Evolutionary conservation across 2,329 filamentous ascomycete genomes (phyloP), one percentile per base, ranked within the genome.

Genomic region (Nigrospora oryzae): DNA sequence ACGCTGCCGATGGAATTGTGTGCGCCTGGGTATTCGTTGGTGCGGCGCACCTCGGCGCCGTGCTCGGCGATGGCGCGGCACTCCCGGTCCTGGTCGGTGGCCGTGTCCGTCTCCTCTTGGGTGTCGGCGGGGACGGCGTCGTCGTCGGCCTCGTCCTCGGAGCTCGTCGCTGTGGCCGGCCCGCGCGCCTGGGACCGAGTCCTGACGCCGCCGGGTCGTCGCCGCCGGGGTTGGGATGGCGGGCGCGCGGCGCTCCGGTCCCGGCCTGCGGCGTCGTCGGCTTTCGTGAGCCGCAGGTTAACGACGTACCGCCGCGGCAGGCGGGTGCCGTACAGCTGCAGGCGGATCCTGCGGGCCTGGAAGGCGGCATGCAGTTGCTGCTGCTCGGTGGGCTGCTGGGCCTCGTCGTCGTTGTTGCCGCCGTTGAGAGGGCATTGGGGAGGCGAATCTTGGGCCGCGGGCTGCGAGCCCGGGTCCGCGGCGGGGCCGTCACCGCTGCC

Each of bases 1-100:
- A 86, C 66, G 34, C 81, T 85, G 6, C 75, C 78, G 36, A 87
- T 81, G 3, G 70, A 75, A 53, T 87, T 87, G 1, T 55, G 68
- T 0, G 84, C 79, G 5, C 83, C 83, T 0, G 74, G 64, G 53
- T 87, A 87, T 5, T 83, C 80, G 53, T 87, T 87, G 6, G 73
- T 77, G 2, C 58, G 58, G 8, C 78, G 73, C 19, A 83, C 73
- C 28, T 74, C 62, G 35, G 74, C 69, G 47, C 80, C 73, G 45
- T 76, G 56, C 52, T 75, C 68, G 5, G 61, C 62, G 23, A 69
- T 52, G 54, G 71, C 68, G 33, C 58, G 39, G 12, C 32, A 57
- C 42, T 70, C 66, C 51, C 65, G 61, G 3, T 60, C 58, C 8
- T 68, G 67, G 3, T 63, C 42, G 2, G 34, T 49, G 7, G 45